Evolutionary conservation across 169 alveolate genomes (phyloP).

Genomic region (Eimeria maxima): DNA sequence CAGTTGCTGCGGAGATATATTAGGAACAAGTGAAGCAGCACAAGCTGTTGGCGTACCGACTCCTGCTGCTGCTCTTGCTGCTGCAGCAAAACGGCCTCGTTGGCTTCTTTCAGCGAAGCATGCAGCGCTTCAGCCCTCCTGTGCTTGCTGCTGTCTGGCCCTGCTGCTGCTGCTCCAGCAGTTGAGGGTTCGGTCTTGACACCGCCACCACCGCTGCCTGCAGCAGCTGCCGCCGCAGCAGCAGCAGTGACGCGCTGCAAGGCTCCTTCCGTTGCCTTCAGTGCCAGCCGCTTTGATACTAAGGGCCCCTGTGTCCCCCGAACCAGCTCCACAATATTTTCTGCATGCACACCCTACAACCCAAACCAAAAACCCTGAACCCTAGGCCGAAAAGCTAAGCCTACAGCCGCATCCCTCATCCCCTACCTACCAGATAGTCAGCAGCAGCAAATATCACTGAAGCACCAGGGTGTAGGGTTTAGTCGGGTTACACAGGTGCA

Average conservation of each 20-base stretch:
- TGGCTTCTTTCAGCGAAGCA: constrained; percentile 44
- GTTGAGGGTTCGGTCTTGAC: background rate
- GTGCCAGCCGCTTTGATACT: constrained; percentile 5
- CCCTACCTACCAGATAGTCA: background rate
- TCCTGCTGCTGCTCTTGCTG: constrained; percentile 54
- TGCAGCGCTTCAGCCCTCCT: constrained; percentile 62
- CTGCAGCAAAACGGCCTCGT: constrained; percentile 55
- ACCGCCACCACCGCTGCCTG: background rate
- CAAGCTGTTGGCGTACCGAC: background rate
- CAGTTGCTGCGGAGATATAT: background rate
- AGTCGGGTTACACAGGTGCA: too few species aligned
- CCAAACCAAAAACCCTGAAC: constrained; percentile 32
- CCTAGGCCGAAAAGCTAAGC: background rate
- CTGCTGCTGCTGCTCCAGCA: constrained; percentile 1
- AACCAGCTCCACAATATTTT: background rate
- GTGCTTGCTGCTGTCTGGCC: constrained; percentile 60
- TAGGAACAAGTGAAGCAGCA: background rate
- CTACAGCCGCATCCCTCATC: background rate
- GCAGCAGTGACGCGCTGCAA: constrained; percentile 47
- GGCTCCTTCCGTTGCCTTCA: constrained; percentile 40
- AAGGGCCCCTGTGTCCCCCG: constrained; percentile 27
- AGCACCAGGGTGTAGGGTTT: background rate
- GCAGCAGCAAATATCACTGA: background rate
- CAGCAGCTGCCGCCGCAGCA: constrained; percentile 38
- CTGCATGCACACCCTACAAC: constrained; percentile 19